phyloP scores from a whole-genome alignment of 2,329 filamentous ascomycete genomes.

The Cladosporium sp. region DNA sequence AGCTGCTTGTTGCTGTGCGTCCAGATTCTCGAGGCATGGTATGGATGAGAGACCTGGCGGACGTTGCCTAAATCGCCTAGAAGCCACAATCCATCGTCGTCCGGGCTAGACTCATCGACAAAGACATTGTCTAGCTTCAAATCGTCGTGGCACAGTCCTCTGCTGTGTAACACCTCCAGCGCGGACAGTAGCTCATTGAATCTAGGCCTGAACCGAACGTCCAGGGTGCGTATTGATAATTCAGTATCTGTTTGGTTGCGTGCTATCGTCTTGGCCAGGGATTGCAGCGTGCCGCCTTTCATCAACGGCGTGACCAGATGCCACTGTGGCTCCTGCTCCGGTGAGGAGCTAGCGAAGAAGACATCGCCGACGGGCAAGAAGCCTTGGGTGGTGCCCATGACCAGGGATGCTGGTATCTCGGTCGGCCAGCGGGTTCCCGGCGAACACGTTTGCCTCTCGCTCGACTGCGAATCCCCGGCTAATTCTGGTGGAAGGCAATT shows the following conservation, averaged over 20 bases:
- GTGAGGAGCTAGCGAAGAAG: background rate
- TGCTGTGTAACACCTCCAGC: constrained; percentile 32
- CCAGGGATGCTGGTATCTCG: constrained; percentile 7
- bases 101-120: constrained; percentile 23
- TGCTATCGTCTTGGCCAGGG: background rate
- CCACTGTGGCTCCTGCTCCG: constrained; percentile 1
- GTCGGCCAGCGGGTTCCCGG: constrained; percentile 6
- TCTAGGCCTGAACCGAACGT: constrained; percentile 32
- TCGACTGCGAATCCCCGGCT: background rate
- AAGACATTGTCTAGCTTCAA: constrained; percentile 40
- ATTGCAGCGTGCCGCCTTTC: background rate
- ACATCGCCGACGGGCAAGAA: background rate
- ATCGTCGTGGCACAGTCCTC: constrained; percentile 41
- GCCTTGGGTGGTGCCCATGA: background rate
- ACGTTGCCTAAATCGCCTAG: constrained; percentile 41
- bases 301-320: constrained; percentile 5
- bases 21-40: constrained; percentile 4
- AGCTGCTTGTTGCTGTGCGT: constrained; percentile 2
- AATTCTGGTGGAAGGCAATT: background rate
- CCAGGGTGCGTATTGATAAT: constrained; percentile 22
- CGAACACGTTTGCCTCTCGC: background rate
- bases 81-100: constrained; percentile 28
- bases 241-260: background rate
- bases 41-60: constrained; percentile 33
- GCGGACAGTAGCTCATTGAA: constrained; percentile 32